Percentiles rank a stretch among this genome's conserved stretches.
Evolutionary conservation across 2,329 filamentous ascomycete genomes (phyloP).

Genomic region (Xylaria digitata): DNA sequence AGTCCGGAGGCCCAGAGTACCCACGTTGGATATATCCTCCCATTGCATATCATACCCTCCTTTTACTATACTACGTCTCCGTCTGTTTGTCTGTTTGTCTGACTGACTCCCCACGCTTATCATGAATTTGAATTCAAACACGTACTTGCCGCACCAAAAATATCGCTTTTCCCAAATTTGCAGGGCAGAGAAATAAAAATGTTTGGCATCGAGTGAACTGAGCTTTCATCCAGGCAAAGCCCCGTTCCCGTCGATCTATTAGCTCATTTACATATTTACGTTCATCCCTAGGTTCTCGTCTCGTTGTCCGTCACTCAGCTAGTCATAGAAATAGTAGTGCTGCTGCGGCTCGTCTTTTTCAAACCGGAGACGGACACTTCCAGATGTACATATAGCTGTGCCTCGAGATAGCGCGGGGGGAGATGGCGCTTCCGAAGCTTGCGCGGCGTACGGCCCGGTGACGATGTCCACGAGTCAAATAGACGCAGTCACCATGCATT

Average conservation of each 20-base stretch:
- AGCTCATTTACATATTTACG: neutral
- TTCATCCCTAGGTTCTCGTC: neutral
- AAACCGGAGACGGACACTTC: conserved; percentile 29
- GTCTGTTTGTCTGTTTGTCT: no score
- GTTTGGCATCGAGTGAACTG: neutral
- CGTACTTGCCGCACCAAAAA: neutral
- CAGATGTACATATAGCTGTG: conserved; percentile 45
- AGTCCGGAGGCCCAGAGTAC: no score
- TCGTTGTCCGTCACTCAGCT: conserved; percentile 13
- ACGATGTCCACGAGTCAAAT: conserved; percentile 49
- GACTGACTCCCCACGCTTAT: neutral
- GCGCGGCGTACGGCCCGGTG: conserved; percentile 50
- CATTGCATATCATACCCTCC: neutral
- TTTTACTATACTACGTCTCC: neutral
- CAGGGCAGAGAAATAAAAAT: conserved; percentile 2
- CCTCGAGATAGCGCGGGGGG: conserved; percentile 45
- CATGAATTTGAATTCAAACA: conserved; percentile 17
- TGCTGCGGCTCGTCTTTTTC: conserved; percentile 15
- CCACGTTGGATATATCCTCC: conserved; percentile 33
- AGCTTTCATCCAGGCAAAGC: neutral
- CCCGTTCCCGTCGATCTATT: neutral
- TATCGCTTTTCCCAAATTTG: neutral
- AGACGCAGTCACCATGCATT: conserved; percentile 78
- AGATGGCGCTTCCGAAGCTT: conserved; percentile 59
- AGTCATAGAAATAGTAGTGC: conserved; percentile 6